These are phyloP conservation scores for Microdochium paspali DNA, from an alignment of 2,329 filamentous ascomycete genomes.

Conservation along the genomic window DNA sequence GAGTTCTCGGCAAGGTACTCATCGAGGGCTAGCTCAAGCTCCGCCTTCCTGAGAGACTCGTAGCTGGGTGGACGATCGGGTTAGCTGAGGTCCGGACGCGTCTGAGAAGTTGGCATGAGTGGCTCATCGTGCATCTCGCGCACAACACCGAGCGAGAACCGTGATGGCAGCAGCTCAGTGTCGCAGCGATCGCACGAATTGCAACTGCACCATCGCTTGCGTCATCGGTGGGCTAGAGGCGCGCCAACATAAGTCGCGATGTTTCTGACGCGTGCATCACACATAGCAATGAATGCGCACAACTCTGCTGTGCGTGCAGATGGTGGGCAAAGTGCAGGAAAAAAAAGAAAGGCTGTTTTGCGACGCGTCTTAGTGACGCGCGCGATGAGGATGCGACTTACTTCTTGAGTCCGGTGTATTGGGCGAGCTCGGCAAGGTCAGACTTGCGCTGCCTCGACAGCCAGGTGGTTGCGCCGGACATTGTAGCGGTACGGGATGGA, in stretches of 20 bases:
- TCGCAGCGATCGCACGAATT: too few relatives aligned
- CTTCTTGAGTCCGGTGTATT: constrained; percentile 62
- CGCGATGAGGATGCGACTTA: constrained; percentile 35
- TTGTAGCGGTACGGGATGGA: constrained; percentile 23
- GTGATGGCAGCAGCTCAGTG: too few relatives aligned
- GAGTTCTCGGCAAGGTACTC: constrained; percentile 63
- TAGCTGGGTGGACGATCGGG: constrained; percentile 37
- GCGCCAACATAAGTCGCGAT: too few relatives aligned
- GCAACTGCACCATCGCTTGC: too few relatives aligned
- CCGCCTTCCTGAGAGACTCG: constrained; percentile 64
- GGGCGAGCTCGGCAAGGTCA: constrained; percentile 67
- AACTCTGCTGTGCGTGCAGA: neutral
- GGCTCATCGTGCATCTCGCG: too few relatives aligned
- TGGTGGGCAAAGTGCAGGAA: neutral
- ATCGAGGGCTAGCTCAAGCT: constrained; percentile 69
- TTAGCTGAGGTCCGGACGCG: neutral
- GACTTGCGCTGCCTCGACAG: constrained; percentile 74
- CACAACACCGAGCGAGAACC: too few relatives aligned
- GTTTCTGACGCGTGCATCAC: neutral
- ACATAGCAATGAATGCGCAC: neutral
- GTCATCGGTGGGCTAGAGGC: too few relatives aligned
- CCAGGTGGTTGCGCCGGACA: constrained; percentile 61
- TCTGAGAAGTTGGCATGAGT: too few relatives aligned
- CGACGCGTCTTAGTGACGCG: neutral
- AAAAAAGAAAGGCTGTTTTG: neutral